A percentile compares a stretch with the other conserved stretches of the same genome.
Evolutionary conservation across 371 early-diverging fungal species (phyloP).

Genomic region (Synchytrium microbalum): DNA sequence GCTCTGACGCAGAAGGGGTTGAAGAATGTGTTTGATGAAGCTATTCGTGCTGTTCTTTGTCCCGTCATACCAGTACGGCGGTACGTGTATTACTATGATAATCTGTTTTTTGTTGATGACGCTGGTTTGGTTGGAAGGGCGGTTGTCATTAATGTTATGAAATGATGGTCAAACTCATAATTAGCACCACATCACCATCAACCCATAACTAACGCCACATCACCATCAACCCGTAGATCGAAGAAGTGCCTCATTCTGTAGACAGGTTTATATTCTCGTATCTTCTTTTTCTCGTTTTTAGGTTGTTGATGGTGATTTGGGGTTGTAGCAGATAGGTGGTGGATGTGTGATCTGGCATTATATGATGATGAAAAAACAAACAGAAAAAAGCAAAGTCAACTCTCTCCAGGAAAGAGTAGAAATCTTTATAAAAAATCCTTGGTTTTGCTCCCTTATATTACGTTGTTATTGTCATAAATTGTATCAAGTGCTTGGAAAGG

Average conservation of each 20-base stretch:
- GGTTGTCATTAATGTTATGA: neutral
- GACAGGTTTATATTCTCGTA: too few relatives aligned
- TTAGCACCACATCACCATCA: neutral
- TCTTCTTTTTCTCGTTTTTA: too few relatives aligned
- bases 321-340: too few relatives aligned
- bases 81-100: neutral
- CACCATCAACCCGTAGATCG: neutral
- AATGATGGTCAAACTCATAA: neutral
- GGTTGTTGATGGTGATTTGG: too few relatives aligned
- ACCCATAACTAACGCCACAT: neutral
- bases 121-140: neutral
- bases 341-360: too few relatives aligned
- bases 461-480: too few relatives aligned
- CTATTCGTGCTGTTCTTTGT: constrained; percentile 89
- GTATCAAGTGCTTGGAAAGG: too few relatives aligned
- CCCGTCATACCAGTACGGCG: constrained; percentile 41
- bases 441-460: too few relatives aligned
- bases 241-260: neutral
- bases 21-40: constrained; percentile 97
- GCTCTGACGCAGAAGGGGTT: constrained; percentile 97
- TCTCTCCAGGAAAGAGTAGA: too few relatives aligned
- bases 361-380: too few relatives aligned
- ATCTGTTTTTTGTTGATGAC: neutral
- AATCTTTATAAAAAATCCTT: too few relatives aligned
- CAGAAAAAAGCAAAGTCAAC: too few relatives aligned